Percentiles rank a stretch among this genome's conserved stretches.
These are phyloP conservation scores for Coprinopsis sp. DNA, from an alignment of 768 basidiomycete genomes.

Conservation along the genomic window DNA sequence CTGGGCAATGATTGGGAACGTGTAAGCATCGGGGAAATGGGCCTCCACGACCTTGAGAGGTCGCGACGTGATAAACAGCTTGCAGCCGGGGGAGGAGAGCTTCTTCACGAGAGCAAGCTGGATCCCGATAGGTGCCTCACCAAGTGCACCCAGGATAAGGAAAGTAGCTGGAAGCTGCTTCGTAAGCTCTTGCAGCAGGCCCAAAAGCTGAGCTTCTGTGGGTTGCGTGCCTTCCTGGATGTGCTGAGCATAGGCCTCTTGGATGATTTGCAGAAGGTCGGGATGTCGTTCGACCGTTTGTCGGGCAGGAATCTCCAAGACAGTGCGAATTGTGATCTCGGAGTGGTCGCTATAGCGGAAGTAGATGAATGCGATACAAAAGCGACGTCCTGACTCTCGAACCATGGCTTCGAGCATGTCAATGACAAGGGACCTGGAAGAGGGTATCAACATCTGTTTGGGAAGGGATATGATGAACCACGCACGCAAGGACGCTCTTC, in stretches of 20 bases:
- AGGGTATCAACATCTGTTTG: background rate
- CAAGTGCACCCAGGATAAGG: background rate
- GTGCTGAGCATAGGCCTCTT: background rate
- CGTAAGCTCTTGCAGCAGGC: background rate
- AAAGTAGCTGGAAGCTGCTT: background rate
- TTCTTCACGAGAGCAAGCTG: background rate
- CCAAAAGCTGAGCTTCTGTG: background rate
- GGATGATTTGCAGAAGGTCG: background rate
- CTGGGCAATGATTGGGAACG: background rate
- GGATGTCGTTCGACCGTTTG: background rate
- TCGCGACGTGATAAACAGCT: background rate
- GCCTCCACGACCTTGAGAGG: background rate
- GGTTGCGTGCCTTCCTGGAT: background rate
- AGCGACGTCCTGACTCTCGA: background rate
- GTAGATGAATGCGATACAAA: background rate
- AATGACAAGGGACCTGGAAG: background rate
- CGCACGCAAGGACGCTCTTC: background rate
- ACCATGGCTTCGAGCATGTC: background rate
- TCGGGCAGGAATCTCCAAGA: background rate
- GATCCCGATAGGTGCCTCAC: background rate
- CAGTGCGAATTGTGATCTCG: background rate
- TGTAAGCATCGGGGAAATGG: background rate
- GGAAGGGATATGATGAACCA: background rate
- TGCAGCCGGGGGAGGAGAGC: background rate
- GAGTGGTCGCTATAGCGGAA: background rate